Evolutionary conservation across 176 grass and related monocot genomes (phyloP).

Genomic region (Tillandsia leiboldiana): DNA sequence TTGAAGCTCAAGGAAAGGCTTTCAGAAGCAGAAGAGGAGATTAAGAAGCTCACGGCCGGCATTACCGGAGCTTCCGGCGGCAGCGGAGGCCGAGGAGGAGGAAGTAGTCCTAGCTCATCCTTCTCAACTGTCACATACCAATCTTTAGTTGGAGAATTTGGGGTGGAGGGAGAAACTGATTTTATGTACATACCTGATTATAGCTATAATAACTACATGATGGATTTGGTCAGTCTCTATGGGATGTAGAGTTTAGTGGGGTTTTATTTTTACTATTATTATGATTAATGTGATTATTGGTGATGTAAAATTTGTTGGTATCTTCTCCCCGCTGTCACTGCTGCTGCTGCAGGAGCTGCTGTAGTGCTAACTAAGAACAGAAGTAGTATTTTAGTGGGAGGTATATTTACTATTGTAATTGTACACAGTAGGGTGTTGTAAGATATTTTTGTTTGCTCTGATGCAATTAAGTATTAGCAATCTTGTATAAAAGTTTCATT

Average conservation of each 20-base stretch:
- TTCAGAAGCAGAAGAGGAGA: conserved; percentile 46
- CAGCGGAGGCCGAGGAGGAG: not conserved
- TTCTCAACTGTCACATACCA: conserved; percentile 76
- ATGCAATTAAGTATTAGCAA: not conserved
- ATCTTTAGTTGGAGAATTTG: conserved; percentile 37
- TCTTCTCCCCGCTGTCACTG: not conserved
- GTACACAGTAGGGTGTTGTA: not conserved
- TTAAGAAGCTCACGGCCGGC: conserved; percentile 29
- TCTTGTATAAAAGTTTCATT: no score
- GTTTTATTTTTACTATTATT: not conserved
- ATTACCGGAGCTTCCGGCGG: not conserved
- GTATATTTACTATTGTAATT: conserved; percentile 3
- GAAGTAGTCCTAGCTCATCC: conserved; percentile 74
- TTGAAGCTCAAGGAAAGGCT: conserved; percentile 64
- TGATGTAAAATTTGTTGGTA: conserved; percentile 20
- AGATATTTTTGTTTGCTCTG: not conserved
- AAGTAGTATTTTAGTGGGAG: not conserved
- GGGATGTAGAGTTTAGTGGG: conserved; percentile 22
- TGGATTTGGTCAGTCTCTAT: conserved; percentile 34
- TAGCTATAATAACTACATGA: conserved; percentile 37
- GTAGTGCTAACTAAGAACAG: not conserved
- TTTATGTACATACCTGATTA: conserved; percentile 56
- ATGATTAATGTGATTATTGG: conserved; percentile 25
- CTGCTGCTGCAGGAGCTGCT: not conserved
- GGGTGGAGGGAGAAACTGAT: conserved; percentile 39